Percentiles rank a stretch among this genome's conserved stretches.
phyloP scores from a whole-genome alignment of 495 filamentous ascomycete species.

The Penicillium nucicola region DNA sequence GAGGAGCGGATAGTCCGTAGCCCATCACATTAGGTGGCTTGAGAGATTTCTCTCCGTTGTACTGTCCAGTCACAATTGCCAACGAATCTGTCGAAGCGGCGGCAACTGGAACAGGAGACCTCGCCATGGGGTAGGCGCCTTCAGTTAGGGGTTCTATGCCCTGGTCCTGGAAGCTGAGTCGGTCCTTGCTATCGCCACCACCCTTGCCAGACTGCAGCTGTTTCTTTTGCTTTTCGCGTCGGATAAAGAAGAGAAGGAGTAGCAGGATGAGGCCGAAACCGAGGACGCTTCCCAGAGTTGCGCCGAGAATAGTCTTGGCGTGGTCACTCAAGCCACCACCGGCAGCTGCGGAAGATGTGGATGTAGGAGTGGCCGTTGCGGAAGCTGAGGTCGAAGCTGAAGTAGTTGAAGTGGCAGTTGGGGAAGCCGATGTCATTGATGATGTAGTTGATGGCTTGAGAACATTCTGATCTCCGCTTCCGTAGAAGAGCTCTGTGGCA shows the following conservation, averaged over 20 bases:
- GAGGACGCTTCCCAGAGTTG: conserved; percentile 73
- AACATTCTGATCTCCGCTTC: conserved; percentile 36
- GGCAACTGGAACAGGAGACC: conserved; percentile 39
- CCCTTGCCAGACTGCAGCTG: conserved; percentile 50
- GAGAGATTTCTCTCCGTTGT: conserved; percentile 36
- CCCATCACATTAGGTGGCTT: conserved; percentile 23
- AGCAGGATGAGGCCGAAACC: conserved; percentile 69
- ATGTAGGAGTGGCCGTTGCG: conserved; percentile 27
- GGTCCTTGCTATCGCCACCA: conserved; percentile 51
- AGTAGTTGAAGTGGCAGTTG: conserved; percentile 41
- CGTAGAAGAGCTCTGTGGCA: conserved; percentile 60
- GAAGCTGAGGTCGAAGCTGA: conserved; percentile 28
- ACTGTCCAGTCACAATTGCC: conserved; percentile 42
- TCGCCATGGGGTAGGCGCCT: conserved; percentile 43
- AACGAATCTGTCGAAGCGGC: conserved; percentile 45
- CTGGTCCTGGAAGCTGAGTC: conserved; percentile 63
- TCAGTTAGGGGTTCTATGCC: conserved; percentile 51
- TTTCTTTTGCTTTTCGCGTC: conserved; percentile 55
- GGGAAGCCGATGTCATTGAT: conserved; percentile 33
- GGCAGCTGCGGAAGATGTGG: conserved; percentile 33
- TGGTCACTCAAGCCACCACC: conserved; percentile 37
- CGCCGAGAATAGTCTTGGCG: conserved; percentile 62
- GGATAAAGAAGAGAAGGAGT: conserved; percentile 63
- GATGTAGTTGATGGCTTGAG: conserved; percentile 35
- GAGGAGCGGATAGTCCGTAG: conserved; percentile 15